A percentile compares a stretch with the other conserved stretches of the same genome.
Evolutionary conservation across 176 grass and related monocot genomes (phyloP).

Genomic region (Aegilops speltoides): DNA sequence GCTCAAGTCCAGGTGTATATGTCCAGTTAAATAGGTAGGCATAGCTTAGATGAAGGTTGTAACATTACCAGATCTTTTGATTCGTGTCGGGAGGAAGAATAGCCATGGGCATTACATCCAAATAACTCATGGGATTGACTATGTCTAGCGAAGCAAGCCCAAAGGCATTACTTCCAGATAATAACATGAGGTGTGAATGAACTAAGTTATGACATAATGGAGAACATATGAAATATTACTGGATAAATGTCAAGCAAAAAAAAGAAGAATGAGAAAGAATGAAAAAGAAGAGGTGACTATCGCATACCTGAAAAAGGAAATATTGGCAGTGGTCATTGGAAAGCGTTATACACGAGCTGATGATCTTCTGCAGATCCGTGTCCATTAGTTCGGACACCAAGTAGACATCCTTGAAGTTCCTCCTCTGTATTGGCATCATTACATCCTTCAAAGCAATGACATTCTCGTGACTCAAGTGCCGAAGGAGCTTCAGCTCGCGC

Average conservation of each 20-base stretch:
- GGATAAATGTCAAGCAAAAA: neutral
- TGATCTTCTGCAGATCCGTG: constrained; percentile 58
- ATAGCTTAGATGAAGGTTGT: neutral
- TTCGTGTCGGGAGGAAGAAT: neutral
- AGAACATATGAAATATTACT: neutral
- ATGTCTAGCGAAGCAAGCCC: no score
- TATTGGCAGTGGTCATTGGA: constrained; percentile 64
- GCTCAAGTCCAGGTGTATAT: neutral
- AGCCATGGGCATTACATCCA: no score
- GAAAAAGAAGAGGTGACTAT: neutral
- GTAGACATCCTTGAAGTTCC: constrained; percentile 63
- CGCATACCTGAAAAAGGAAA: constrained; percentile 62
- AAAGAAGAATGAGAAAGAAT: neutral
- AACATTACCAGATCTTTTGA: neutral
- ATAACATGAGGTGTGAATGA: neutral
- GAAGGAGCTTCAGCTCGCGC: constrained; percentile 59
- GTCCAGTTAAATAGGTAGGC: neutral
- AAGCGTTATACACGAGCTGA: constrained; percentile 48
- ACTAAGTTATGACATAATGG: neutral
- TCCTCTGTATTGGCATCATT: constrained; percentile 53
- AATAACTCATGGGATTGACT: no score
- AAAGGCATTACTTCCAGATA: neutral
- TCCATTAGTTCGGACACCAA: constrained; percentile 63
- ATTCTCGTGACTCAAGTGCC: constrained; percentile 56
- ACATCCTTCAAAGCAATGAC: constrained; percentile 66